phyloP scores from a whole-genome alignment of 23 red algal genomes.

The Agarophyton chilense region DNA sequence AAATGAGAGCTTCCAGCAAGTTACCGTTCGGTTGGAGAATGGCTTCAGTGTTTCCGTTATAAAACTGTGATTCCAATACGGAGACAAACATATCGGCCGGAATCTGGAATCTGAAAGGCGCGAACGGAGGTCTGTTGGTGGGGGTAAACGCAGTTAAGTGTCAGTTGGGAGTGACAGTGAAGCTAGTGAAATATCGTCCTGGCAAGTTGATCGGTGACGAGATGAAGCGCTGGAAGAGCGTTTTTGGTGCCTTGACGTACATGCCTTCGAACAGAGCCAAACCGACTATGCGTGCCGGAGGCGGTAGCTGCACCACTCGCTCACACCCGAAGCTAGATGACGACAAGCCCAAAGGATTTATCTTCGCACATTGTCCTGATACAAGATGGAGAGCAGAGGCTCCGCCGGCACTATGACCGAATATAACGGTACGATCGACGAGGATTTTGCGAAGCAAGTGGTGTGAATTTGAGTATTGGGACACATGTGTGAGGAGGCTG shows the following conservation, averaged over 20 bases:
- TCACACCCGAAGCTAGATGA: neutral
- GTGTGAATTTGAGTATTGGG: neutral
- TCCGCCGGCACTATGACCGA: constrained; percentile 12
- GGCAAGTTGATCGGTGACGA: neutral
- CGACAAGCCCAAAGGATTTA: neutral
- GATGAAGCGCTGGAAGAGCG: neutral
- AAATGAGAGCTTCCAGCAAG: neutral
- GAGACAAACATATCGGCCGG: neutral
- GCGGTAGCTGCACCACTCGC: neutral
- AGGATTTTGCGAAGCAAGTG: neutral
- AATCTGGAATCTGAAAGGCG: neutral
- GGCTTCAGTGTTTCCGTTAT: neutral
- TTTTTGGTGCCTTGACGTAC: neutral
- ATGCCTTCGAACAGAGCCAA: neutral
- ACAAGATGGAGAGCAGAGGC: neutral
- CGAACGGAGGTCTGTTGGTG: neutral
- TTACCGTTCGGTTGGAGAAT: neutral
- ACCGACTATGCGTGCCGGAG: neutral
- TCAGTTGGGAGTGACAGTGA: neutral
- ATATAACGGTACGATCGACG: constrained; percentile 11
- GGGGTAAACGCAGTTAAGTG: neutral
- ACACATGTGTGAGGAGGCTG: neutral
- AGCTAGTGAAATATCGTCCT: neutral
- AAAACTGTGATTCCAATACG: neutral
- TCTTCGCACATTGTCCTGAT: neutral